Evolutionary conservation across 129 eudicot species (phyloP), one percentile per base, ranked within the genome.

Genomic region (Smallanthus sonchifolius): DNA sequence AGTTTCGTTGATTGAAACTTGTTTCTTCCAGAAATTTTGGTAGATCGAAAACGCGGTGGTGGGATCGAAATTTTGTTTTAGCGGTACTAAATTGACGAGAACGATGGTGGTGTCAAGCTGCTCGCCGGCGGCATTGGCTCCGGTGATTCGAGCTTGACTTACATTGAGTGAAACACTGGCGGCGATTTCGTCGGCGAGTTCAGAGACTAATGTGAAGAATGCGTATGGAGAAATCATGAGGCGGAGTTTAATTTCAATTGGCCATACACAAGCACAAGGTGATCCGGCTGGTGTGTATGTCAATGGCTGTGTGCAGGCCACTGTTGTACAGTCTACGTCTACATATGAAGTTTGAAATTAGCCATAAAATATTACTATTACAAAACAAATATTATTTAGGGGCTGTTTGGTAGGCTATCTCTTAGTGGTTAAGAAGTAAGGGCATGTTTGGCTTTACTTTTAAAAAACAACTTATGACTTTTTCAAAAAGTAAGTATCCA

Each of bases 231-330:
- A 73, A 14, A 88, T 77, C 65, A 73, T 43, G 57, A 95, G 85
- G 37, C 83, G 82, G 39, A 95, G 69, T 54, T 76, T 73, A 42
- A 95, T 87, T 84, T 88, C 83, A 15, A 95, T 85, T 2, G 99
- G 97, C 97, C 91, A 87, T 40, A 95, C 99, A 79, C 99, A 91
- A 56, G 88, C 96, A 83, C 99, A 95, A 7, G 96, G 85, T 49
- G 84, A 71, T 68, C 97, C 97, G 5, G 87, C 83, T 20, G 92
- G 89, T 6, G 96, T 79, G 72, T 87, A 88, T 4, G 99, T 95
- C 69, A 87, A 83, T 74, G 99, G 99, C 43, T 82, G 87, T 34
- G 90, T 80, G 87, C 97, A 95, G 7, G 86, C 82, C 43, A 95
- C 45, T 16, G 94, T 78, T 44, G 87, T 51, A 81, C 97, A 95